A percentile compares a stretch with the other conserved stretches of the same genome.
Evolutionary conservation across 352 stramenopile genomes (phyloP).

Genomic region (Globisporangium irregulare): DNA sequence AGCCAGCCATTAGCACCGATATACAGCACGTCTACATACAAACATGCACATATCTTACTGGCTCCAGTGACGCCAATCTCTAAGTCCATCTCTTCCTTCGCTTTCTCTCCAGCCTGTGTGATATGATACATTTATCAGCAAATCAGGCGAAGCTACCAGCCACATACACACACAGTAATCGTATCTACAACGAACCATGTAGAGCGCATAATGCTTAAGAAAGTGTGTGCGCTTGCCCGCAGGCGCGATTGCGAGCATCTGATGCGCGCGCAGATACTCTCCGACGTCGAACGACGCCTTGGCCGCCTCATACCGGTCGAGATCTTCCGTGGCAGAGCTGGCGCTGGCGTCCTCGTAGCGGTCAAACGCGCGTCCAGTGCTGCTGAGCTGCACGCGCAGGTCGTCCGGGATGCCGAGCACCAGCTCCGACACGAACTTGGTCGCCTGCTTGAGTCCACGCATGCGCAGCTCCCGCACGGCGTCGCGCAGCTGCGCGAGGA

Average conservation of each 20-base stretch:
- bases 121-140: background rate
- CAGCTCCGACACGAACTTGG: slow-evolving; percentile 73
- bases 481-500: slow-evolving; percentile 47
- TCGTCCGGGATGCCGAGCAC: slow-evolving; percentile 59
- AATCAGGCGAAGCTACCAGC: background rate
- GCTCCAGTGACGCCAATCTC: slow-evolving; percentile 62
- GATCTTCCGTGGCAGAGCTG: slow-evolving; percentile 13
- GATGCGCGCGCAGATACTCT: slow-evolving; percentile 74
- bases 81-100: slow-evolving; percentile 75
- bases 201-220: slow-evolving; percentile 74
- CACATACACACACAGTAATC: background rate
- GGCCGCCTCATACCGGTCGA: slow-evolving; percentile 58
- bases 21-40: background rate
- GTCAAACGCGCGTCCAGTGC: slow-evolving; percentile 15
- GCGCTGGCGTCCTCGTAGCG: slow-evolving; percentile 1
- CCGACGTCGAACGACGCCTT: slow-evolving; percentile 64
- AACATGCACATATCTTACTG: slow-evolving; percentile 23
- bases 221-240: slow-evolving; percentile 44
- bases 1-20: background rate
- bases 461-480: slow-evolving; percentile 48
- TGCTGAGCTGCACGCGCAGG: slow-evolving; percentile 25
- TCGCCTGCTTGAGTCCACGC: slow-evolving; percentile 63
- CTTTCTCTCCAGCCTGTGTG: slow-evolving; percentile 67
- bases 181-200: slow-evolving; percentile 35
- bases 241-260: slow-evolving; percentile 33